Conservation (phyloP, 75 land plant species). For the Gnetum montanum region DNA sequence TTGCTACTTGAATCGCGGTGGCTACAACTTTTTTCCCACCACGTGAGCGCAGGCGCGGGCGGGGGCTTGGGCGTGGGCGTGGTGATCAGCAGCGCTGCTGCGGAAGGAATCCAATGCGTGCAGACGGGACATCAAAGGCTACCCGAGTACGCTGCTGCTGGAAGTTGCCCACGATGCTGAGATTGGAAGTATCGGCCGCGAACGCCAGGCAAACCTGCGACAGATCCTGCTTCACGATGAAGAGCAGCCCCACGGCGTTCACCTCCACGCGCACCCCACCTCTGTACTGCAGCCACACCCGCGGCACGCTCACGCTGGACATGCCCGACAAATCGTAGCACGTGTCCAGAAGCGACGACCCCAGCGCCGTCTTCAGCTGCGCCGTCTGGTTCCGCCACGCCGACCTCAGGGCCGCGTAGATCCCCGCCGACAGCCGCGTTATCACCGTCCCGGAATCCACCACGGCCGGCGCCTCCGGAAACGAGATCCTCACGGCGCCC, state of each 20-base stretch:
- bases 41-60: no score
- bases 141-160: conserved; percentile 70
- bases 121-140: conserved; percentile 33
- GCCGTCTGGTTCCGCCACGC: conserved; percentile 23
- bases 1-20: no score
- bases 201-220: conserved; percentile 73
- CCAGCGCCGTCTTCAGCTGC: conserved; percentile 17
- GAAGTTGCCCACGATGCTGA: conserved; percentile 59
- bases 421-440: conserved; percentile 37
- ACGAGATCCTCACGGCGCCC: conserved; percentile 15
- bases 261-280: conserved; percentile 37
- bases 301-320: conserved; percentile 22
- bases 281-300: conserved; percentile 24
- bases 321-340: conserved; percentile 32
- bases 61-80: no score
- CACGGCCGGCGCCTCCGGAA: conserved; percentile 16
- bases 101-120: conserved; percentile 1
- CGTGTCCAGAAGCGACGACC: conserved; percentile 31
- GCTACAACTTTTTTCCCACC: no score
- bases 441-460: conserved; percentile 88
- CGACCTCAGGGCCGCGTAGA: conserved; percentile 38
- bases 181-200: conserved; percentile 33
- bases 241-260: conserved; percentile 42
- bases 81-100: not conserved
- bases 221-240: conserved; percentile 43